Conservation (phyloP, 1,139 yeast species). For the Candida tetrigidarum region DNA sequence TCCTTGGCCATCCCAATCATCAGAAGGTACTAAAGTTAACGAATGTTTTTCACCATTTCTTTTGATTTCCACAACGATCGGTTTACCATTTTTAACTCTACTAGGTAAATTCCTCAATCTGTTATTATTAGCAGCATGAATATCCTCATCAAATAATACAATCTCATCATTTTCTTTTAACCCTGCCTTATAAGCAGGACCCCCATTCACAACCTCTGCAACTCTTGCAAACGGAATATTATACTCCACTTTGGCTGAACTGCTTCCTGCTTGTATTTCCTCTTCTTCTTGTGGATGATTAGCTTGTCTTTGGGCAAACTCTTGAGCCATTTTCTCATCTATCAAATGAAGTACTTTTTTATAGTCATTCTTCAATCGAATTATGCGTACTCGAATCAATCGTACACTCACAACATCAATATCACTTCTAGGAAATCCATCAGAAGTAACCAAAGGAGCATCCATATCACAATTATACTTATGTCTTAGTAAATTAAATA, state of each 20-base stretch:
- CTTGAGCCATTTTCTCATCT: constrained; percentile 48
- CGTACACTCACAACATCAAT: constrained; percentile 77
- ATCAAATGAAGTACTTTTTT: constrained; percentile 51
- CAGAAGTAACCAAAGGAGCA: constrained; percentile 63
- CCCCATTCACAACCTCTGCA: constrained; percentile 44
- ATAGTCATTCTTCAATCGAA: constrained; percentile 72
- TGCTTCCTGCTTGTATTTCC: neutral
- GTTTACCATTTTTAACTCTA: constrained; percentile 31
- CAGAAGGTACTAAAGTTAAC: constrained; percentile 53
- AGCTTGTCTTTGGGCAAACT: constrained; percentile 29
- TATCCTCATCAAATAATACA: constrained; percentile 50
- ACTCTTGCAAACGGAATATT: constrained; percentile 63
- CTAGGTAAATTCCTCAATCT: constrained; percentile 43
- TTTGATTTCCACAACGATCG: constrained; percentile 37
- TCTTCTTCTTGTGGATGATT: constrained; percentile 8
- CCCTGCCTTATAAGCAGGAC: constrained; percentile 55
- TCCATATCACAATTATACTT: constrained; percentile 58
- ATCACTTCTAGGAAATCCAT: constrained; percentile 88
- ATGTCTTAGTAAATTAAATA: constrained; percentile 36
- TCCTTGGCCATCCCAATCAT: constrained; percentile 73
- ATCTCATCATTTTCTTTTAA: constrained; percentile 51
- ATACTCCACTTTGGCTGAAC: neutral
- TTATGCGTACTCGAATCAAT: constrained; percentile 63
- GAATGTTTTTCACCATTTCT: constrained; percentile 29
- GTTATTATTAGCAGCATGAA: constrained; percentile 57